Evolutionary conservation across 148 eudicot genomes (phyloP), one percentile per base, ranked within the genome.

Genomic region (Linanthus parryae): DNA sequence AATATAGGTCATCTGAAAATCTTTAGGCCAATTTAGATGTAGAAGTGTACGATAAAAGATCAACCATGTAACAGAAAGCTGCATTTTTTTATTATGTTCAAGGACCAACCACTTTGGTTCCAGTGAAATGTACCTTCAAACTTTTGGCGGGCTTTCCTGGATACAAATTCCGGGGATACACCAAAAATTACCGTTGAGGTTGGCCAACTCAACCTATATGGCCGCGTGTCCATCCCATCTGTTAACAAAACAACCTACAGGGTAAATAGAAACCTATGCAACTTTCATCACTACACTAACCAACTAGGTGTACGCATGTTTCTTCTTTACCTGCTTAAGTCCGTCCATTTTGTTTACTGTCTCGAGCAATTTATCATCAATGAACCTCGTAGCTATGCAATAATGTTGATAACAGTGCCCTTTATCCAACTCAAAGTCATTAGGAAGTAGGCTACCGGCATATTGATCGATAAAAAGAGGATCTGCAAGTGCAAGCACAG

Each of bases 151-250:
- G 85, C 60, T 57, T 46, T 52, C 22, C 2, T 52, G 54, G 66
- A 86, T 23, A 86, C 64, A 44, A 45, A 54, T 19, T 71, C 84
- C 3, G 80, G 89, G 38, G 95, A 91, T 34, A 91, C 47, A 34
- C 86, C 94, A 65, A 65, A 86, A 23, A 91, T 62, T 67, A 91
- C 38, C 21, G 89, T 86, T 35, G 95, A 86, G 52, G 44, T 56
- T 11, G 89, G 95, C 98, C 98, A 91, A 14, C 71, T 71, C 51
- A 91, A 82, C 62, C 94, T 62, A 64, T 81, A 91, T 50, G 86
- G 80, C 25, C 98, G 84, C 57, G 98, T 91, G 57, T 91, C 98
- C 65, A 79, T 77, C 22, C 98, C 98, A 81, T 91, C 95, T 70
- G 94, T 91, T 46, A 91, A 76, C 62, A 91, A 56, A 64, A 91